Evolutionary conservation across 306 rosid species (phyloP).

Genomic region (Lathyrus oleraceus): DNA sequence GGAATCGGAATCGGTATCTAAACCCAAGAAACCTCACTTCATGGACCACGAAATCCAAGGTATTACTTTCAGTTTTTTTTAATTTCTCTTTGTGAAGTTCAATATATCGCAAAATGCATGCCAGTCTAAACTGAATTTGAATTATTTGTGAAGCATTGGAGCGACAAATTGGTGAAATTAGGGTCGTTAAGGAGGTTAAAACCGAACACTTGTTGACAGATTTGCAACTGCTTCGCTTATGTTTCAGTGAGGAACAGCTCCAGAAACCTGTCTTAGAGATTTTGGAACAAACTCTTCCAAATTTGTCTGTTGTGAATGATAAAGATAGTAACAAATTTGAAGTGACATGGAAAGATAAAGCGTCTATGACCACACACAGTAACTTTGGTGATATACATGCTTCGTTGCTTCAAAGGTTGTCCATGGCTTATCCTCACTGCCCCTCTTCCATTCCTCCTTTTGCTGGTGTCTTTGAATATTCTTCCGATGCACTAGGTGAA

Average conservation of each 20-base stretch:
- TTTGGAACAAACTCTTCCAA: constrained; percentile 57
- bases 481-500: no score
- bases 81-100: background rate
- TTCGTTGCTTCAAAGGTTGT: constrained; percentile 62
- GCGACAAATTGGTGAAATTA: constrained; percentile 62
- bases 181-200: constrained; percentile 79
- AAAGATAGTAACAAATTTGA: constrained; percentile 47
- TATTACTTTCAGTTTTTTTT: background rate
- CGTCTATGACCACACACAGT: background rate
- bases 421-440: constrained; percentile 59
- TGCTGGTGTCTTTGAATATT: no score
- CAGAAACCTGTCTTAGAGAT: constrained; percentile 49
- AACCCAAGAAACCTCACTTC: constrained; percentile 41
- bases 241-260: constrained; percentile 59
- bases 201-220: constrained; percentile 63
- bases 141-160: constrained; percentile 47
- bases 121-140: background rate
- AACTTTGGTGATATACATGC: constrained; percentile 40
- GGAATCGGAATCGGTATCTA: constrained; percentile 31
- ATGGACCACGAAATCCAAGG: constrained; percentile 57
- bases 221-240: constrained; percentile 62
- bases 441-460: constrained; percentile 52
- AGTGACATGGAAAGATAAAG: constrained; percentile 43
- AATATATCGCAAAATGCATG: no score
- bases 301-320: constrained; percentile 47